Conservation (phyloP, 306 rosid species). For the Glycyrrhiza uralensis region DNA sequence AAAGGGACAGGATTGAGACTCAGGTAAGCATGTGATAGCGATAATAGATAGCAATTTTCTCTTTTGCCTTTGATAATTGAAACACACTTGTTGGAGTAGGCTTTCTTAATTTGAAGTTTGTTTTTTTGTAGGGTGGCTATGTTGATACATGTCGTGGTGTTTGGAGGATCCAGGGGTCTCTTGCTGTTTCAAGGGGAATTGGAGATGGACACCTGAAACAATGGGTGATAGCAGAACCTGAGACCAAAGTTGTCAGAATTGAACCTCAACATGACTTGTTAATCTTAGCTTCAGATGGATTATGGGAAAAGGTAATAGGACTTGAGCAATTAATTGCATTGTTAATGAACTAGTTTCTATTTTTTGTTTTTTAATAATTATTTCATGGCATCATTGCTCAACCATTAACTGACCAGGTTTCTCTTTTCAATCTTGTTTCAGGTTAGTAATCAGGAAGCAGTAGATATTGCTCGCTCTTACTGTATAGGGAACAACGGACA, state of each 20-base stretch:
- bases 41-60: too few species aligned
- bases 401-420: constrained; percentile 6
- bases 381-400: not conserved
- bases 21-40: constrained; percentile 33
- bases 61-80: not conserved
- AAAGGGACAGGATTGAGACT: constrained; percentile 67
- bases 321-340: not conserved
- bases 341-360: not conserved
- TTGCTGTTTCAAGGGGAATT: constrained; percentile 87
- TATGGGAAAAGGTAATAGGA: constrained; percentile 91
- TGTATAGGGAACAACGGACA: constrained; percentile 41
- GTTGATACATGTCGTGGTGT: constrained; percentile 84
- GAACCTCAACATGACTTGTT: constrained; percentile 71
- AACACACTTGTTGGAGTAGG: not conserved
- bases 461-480: constrained; percentile 61
- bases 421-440: constrained; percentile 35
- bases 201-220: constrained; percentile 80
- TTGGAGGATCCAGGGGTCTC: constrained; percentile 91
- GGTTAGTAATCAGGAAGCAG: constrained; percentile 92
- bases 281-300: constrained; percentile 92
- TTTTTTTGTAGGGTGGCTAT: constrained; percentile 82
- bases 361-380: not conserved
- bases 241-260: constrained; percentile 57
- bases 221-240: constrained; percentile 92
- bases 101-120: constrained; percentile 15